phyloP scores from a whole-genome alignment of 2,329 filamentous ascomycete species.

The Cladophialophora carrionii region DNA sequence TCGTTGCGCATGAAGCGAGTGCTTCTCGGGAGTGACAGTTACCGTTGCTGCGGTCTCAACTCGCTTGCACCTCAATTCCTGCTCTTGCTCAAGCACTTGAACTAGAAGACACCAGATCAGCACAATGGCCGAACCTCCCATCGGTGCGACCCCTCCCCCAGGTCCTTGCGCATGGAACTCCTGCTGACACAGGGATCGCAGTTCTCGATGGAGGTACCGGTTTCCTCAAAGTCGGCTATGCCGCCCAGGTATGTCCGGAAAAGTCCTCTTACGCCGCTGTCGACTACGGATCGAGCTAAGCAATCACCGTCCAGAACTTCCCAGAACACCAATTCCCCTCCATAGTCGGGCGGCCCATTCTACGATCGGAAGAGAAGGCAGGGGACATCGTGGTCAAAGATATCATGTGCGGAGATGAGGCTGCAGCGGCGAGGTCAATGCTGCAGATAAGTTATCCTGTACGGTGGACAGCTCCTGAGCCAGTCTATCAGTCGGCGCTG shows the following conservation, averaged over 20 bases:
- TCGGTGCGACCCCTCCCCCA: slow-evolving; percentile 46
- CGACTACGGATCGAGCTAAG: slow-evolving; percentile 25
- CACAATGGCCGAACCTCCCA: slow-evolving; percentile 55
- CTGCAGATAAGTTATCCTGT: slow-evolving; percentile 96
- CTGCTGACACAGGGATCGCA: slow-evolving; percentile 50
- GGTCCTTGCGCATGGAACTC: slow-evolving; percentile 27
- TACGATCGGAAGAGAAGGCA: slow-evolving; percentile 91
- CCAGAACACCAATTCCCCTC: slow-evolving; percentile 98
- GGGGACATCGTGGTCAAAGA: slow-evolving; percentile 80
- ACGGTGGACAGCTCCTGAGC: slow-evolving; percentile 43
- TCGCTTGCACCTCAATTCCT: neutral
- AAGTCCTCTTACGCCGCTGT: neutral
- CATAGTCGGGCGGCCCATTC: slow-evolving; percentile 95
- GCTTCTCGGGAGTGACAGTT: neutral
- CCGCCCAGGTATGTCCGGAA: slow-evolving; percentile 69
- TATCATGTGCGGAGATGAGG: slow-evolving; percentile 99
- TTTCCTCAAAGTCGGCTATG: slow-evolving; percentile 99
- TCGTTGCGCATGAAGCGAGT: slow-evolving; percentile 3
- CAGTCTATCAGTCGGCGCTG: neutral
- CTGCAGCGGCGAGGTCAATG: slow-evolving; percentile 92
- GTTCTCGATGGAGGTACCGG: slow-evolving; percentile 99
- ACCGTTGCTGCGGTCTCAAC: neutral
- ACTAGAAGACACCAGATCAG: neutral
- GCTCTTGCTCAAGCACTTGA: neutral
- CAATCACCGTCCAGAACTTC: slow-evolving; percentile 72